Base-by-base conservation (phyloP, 805 yeast species). In the Kregervanrija delftensis region DNA sequence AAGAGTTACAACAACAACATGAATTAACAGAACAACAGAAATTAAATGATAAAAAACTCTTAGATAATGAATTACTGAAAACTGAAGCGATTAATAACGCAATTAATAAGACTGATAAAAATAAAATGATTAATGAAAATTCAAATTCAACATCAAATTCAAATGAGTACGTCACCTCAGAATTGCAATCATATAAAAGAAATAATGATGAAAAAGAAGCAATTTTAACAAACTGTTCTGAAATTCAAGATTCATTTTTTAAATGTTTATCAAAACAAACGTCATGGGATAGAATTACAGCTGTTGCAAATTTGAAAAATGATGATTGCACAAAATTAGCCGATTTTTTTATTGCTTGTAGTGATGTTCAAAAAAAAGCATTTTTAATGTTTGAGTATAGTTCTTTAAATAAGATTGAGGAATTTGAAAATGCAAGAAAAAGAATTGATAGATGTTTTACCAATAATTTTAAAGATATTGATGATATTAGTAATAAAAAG, bases 161-260 rank as follows among this genome's bases (percentile, higher is more conserved):
- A 16, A 38, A 35, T 10, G 42, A 41, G 8, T 48, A 44, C 32
- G 5, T 53, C 34, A 39, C 42, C 11, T 43, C 42, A 5, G 55
- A 53, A 31, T 44, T 60, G n/a, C 63, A 61, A 3, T 49, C 42
- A 5, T 66, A 65, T 46, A 51, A 52, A 36, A 53, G 67, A 28
- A 53, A 53, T 28, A 53, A 61, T 40, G 53, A 58, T 2, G 39
- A 53, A 10, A 49, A 51, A 13, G 65, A 61, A 45, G 57, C 63
- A 2, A 58, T 63, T 1, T 44, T 56, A 4, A 55, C 57, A 11
- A 66, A 66, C 45, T 66, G 70, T 43, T 52, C 66, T 11, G 70
- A 65, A 42, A 48, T 63, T 5, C 66, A 61, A 38, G 39, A 48
- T n/a, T 36, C 38, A 32, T 62, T 58, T 40, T 47, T 59, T 22